phyloP scores from a whole-genome alignment of 345 rosid genomes.

The Boechera divaricarpa region DNA sequence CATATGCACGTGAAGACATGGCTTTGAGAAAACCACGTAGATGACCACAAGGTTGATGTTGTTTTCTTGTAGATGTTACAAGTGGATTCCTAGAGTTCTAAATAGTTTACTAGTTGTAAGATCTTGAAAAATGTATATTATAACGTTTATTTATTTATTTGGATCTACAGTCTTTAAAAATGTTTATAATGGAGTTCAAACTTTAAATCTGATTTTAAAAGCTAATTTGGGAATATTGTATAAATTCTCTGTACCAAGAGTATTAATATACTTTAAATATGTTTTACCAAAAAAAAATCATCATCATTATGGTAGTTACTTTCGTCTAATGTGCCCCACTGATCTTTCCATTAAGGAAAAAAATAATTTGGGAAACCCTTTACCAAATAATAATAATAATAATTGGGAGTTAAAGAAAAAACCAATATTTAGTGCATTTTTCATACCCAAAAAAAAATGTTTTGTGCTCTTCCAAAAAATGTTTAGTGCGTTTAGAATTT shows the following conservation, averaged over 20 bases:
- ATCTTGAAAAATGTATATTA: background rate
- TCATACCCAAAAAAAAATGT: background rate
- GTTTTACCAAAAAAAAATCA: background rate
- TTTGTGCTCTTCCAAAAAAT: too few species aligned
- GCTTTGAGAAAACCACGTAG: conserved; percentile 13
- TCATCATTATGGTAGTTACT: background rate
- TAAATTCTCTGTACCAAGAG: background rate
- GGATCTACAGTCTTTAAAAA: background rate
- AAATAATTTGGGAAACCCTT: background rate
- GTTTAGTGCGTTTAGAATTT: background rate
- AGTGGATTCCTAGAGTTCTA: conserved; percentile 34
- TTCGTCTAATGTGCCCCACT: conserved; percentile 9
- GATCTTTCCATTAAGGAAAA: background rate
- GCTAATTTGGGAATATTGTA: conserved; percentile 1
- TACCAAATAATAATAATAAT: too few species aligned
- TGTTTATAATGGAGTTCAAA: background rate
- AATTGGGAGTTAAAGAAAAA: background rate
- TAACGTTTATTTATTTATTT: background rate
- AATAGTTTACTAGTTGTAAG: background rate
- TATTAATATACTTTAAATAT: background rate
- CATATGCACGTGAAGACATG: conserved; percentile 23
- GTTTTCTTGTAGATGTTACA: conserved; percentile 31
- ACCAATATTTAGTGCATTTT: background rate
- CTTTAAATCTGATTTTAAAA: background rate
- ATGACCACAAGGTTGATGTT: conserved; percentile 19